A percentile compares a stretch with the other conserved stretches of the same genome.
These are phyloP conservation scores for Lachnellula cervina DNA, from an alignment of 2,329 filamentous ascomycete species.

Conservation along the genomic window DNA sequence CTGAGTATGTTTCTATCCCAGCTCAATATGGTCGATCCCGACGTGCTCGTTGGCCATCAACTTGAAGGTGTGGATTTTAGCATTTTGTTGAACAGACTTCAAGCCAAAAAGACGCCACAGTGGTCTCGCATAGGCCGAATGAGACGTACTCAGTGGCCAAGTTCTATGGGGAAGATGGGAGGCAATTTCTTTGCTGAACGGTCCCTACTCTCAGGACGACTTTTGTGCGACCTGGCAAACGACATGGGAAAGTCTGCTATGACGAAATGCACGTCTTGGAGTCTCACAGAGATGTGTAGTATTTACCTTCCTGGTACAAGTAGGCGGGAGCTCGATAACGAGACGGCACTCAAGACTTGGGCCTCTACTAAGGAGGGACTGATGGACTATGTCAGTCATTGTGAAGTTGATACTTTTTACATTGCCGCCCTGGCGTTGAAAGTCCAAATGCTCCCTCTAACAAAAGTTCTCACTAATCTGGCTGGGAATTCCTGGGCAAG, in stretches of 20 bases:
- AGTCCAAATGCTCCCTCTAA: slow-evolving; percentile 87
- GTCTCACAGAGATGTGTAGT: slow-evolving; percentile 93
- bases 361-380: slow-evolving; percentile 76
- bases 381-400: slow-evolving; percentile 90
- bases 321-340: slow-evolving; percentile 83
- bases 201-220: slow-evolving; percentile 78
- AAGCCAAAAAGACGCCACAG: slow-evolving; percentile 84
- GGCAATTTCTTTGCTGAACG: slow-evolving; percentile 92
- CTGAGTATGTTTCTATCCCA: slow-evolving; percentile 86
- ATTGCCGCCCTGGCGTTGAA: slow-evolving; percentile 85
- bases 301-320: slow-evolving; percentile 66
- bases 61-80: slow-evolving; percentile 98
- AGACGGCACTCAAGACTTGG: slow-evolving; percentile 82
- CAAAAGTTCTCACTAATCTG: slow-evolving; percentile 91
- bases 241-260: slow-evolving; percentile 96
- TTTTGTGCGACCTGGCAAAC: slow-evolving; percentile 91
- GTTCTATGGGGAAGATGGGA: slow-evolving; percentile 76
- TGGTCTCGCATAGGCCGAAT: slow-evolving; percentile 93
- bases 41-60: slow-evolving; percentile 89
- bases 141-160: slow-evolving; percentile 79
- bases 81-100: slow-evolving; percentile 77
- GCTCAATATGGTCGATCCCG: slow-evolving; percentile 81
- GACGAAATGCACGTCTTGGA: slow-evolving; percentile 97
- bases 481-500: slow-evolving; percentile 98
- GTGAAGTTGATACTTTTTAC: slow-evolving; percentile 93